Percentiles rank a stretch among this genome's conserved stretches.
Evolutionary conservation across 2,329 filamentous ascomycete species (phyloP).

Genomic region (Cladophialophora chaetospira): DNA sequence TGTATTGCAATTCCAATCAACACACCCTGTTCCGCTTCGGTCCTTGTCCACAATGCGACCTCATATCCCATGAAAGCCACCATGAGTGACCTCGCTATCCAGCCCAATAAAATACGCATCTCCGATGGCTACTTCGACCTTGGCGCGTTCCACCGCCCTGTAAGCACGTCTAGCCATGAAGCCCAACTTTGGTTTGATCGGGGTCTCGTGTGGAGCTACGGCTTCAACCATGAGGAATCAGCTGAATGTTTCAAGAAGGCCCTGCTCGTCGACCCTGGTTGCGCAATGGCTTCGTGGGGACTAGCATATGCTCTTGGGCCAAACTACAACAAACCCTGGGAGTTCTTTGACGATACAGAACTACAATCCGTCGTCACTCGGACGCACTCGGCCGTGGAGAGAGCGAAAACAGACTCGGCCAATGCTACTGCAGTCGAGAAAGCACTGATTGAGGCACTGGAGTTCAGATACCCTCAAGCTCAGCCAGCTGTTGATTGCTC

Average conservation of each 20-base stretch:
- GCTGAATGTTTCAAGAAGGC: constrained; percentile 42
- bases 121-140: constrained; percentile 39
- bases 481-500: constrained; percentile 53
- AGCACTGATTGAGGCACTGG: constrained; percentile 65
- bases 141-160: constrained; percentile 40
- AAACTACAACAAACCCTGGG: constrained; percentile 81
- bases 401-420: constrained; percentile 46
- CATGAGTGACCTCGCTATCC: background rate
- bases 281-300: constrained; percentile 46
- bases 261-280: constrained; percentile 39
- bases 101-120: background rate
- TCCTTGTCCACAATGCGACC: too few relatives aligned
- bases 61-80: too few relatives aligned
- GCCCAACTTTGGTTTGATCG: constrained; percentile 44
- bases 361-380: constrained; percentile 41
- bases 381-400: constrained; percentile 25
- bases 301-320: constrained; percentile 68
- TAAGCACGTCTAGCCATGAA: constrained; percentile 36
- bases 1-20: too few relatives aligned
- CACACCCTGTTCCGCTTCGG: too few relatives aligned
- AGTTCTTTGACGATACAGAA: constrained; percentile 66
- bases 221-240: constrained; percentile 46
- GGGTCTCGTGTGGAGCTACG: constrained; percentile 43
- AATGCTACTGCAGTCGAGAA: constrained; percentile 56
- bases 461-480: constrained; percentile 61